Base-by-base conservation (phyloP, 805 yeast genomes). In the Schwanniomyces sp. region DNA sequence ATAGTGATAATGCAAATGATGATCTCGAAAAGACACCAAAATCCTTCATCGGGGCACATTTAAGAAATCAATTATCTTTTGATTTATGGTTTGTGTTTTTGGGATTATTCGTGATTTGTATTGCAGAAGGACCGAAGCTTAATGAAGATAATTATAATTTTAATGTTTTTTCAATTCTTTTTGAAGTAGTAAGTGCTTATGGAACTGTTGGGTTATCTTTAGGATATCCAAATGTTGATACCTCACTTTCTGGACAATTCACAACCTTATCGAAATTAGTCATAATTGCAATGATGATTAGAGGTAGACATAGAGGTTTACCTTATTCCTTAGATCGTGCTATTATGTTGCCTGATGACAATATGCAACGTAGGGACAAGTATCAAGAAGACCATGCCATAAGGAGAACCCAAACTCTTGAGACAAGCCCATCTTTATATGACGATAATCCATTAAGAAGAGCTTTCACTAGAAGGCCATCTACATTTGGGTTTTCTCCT, bases 221-320 rank as follows among this genome's bases (percentile, higher is more conserved):
- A 46, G 99, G 99, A 0, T 91, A 84, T 54, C 88, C 95, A 0
- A 70, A 70, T 40, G 71, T 79, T 2, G 72, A 78, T 51, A 74
- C 90, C 7, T 88, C 97, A 1, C 80, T 94, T 41, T 78, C 86
- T 14, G 90, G 81, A 0, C 80, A 85, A 59, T 89, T 92, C 62
- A 78, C 80, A 17, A 76, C 78, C 0, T 58, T 92, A 7, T 86
- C 96, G 1, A 94, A 94, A 61, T 72, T 94, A 40, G 88, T 92
- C 2, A 83, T 94, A 34, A 83, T 89, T 53, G 92, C 91, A 5
- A 82, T 91, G 86, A 83, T 94, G 87, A 78, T 94, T 40, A 82
- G 99, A 71, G 98, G 99, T 8, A 78, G 97, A 49, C 97, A 91
- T 60, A 88, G 99, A 78, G 98, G 98, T 32, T 75, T 94, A 49